Conservation (phyloP, 2,329 filamentous ascomycete species). For the Aspergillus unguis region DNA sequence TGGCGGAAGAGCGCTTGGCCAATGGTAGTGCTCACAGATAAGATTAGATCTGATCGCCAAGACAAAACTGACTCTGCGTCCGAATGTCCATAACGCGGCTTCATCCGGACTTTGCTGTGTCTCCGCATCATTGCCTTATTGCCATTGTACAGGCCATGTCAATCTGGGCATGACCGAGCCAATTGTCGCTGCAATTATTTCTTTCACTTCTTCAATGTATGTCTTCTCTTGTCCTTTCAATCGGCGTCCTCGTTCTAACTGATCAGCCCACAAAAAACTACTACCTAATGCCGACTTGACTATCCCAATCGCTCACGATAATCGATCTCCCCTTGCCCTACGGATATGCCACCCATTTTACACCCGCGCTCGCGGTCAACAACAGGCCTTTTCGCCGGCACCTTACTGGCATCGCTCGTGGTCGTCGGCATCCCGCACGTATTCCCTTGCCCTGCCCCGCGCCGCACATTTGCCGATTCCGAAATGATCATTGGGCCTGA, state of each 20-base stretch:
- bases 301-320: background rate
- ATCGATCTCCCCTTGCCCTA: conserved; percentile 1
- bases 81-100: conserved; percentile 5
- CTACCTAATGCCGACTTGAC: conserved; percentile 15
- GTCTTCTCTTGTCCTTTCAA: background rate
- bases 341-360: conserved; percentile 73
- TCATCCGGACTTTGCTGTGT: conserved; percentile 4
- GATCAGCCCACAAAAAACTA: conserved; percentile 3
- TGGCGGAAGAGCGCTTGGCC: conserved; percentile 13
- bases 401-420: conserved; percentile 81
- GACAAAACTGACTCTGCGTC: conserved; percentile 16
- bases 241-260: background rate
- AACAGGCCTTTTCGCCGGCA: conserved; percentile 91
- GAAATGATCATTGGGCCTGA: conserved; percentile 41
- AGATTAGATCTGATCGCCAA: conserved; percentile 41
- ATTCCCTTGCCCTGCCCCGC: conserved; percentile 83
- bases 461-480: conserved; percentile 71
- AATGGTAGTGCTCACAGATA: conserved; percentile 33
- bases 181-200: background rate
- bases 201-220: background rate
- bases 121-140: background rate
- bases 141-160: conserved; percentile 14
- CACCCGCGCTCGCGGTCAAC: conserved; percentile 93
- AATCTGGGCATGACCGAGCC: background rate
- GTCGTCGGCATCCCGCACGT: conserved; percentile 88